These are phyloP conservation scores for Trypanosoma melophagium DNA, from an alignment of 208 protist genomes.

Conservation along the genomic window DNA sequence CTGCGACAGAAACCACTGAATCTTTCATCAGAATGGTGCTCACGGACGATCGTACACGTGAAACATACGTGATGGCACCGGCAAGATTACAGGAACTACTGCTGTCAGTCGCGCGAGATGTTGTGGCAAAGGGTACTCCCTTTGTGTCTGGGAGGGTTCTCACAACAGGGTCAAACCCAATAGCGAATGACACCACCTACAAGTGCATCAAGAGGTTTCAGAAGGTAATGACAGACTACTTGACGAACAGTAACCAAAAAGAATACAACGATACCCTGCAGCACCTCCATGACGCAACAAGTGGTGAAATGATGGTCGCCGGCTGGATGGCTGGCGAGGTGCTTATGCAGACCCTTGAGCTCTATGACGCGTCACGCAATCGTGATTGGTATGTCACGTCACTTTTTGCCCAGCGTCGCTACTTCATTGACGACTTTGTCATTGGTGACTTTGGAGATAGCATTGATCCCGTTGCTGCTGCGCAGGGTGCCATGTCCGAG, in stretches of 20 bases:
- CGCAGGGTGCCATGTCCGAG: slow-evolving; percentile 33
- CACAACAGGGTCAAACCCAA: slow-evolving; percentile 34
- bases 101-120: slow-evolving; percentile 11
- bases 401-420: slow-evolving; percentile 51
- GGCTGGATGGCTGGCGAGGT: slow-evolving; percentile 31
- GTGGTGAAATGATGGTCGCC: slow-evolving; percentile 28
- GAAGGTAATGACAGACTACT: slow-evolving; percentile 39
- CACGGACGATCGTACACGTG: slow-evolving; percentile 31
- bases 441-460: slow-evolving; percentile 61
- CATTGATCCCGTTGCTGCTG: slow-evolving; percentile 7
- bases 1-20: slow-evolving; percentile 20
- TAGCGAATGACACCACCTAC: slow-evolving; percentile 28
- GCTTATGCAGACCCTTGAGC: slow-evolving; percentile 2
- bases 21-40: slow-evolving; percentile 34
- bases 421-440: slow-evolving; percentile 53
- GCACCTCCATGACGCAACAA: slow-evolving; percentile 5
- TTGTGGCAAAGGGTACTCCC: background rate
- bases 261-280: slow-evolving; percentile 19
- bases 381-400: slow-evolving; percentile 19
- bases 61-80: slow-evolving; percentile 32
- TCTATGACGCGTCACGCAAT: slow-evolving; percentile 9
- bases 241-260: slow-evolving; percentile 23
- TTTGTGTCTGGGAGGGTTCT: slow-evolving; percentile 33
- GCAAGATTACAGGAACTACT: slow-evolving; percentile 26
- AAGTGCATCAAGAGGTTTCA: slow-evolving; percentile 38